Conservation (phyloP, 257 asterid genomes). For the Hygrophila difformis region DNA sequence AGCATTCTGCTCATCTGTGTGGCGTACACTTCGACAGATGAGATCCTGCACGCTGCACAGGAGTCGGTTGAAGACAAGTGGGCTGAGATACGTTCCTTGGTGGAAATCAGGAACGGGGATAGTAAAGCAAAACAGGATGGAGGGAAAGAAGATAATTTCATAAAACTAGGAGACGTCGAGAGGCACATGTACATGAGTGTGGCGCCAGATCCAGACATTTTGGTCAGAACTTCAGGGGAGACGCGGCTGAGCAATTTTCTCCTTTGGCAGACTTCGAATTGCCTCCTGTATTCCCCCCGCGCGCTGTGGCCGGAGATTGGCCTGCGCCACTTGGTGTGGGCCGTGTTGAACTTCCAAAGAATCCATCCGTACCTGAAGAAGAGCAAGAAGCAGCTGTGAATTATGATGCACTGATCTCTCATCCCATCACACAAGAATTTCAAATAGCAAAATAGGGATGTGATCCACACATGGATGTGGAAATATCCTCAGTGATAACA, state of each 20-base stretch:
- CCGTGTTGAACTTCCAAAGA: constrained; percentile 54
- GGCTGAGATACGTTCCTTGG: background rate
- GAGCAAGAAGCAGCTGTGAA: constrained; percentile 30
- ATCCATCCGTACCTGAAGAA: constrained; percentile 35
- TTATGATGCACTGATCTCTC: too few relatives aligned
- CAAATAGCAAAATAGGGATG: too few relatives aligned
- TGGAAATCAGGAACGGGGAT: background rate
- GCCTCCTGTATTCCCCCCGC: constrained; percentile 46
- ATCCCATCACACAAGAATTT: too few relatives aligned
- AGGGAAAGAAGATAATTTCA: constrained; percentile 1
- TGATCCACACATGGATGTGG: too few relatives aligned
- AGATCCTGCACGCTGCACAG: constrained; percentile 49
- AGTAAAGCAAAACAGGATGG: constrained; percentile 5
- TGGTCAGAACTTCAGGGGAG: constrained; percentile 51
- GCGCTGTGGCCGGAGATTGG: constrained; percentile 82
- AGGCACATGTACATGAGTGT: constrained; percentile 52
- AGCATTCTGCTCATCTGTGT: constrained; percentile 38
- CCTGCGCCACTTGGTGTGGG: constrained; percentile 60
- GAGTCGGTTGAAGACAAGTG: constrained; percentile 32
- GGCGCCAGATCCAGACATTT: constrained; percentile 65
- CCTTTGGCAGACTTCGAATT: constrained; percentile 64
- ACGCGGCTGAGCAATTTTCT: constrained; percentile 53
- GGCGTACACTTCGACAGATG: constrained; percentile 71
- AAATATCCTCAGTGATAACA: too few relatives aligned
- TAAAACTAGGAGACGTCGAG: constrained; percentile 50